Base-by-base conservation (phyloP, 139 green algal species). In the Yamagishiella unicocca region DNA sequence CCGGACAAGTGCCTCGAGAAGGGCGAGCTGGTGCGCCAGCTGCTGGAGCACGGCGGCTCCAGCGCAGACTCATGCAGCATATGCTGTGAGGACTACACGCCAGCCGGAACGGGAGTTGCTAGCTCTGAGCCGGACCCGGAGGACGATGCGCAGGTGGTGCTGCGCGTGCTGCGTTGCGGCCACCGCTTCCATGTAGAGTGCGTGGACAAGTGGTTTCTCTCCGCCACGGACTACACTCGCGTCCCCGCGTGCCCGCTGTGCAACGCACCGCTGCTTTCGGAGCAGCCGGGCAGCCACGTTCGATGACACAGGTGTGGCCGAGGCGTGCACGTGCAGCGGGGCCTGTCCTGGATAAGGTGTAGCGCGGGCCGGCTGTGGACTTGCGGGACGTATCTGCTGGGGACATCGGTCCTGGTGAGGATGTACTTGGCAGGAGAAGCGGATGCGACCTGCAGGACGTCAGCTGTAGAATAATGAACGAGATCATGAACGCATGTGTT, bases 181-280 rank as follows among this genome's bases (percentile, higher is more conserved):
- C 93, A 96, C 84, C 61, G 83, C 6, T 96, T 92, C 84, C 93
- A 96, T 83, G 64, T 94, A 35, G 93, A 95, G 85, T 96, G 94
- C 70, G 81, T 96, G 40, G 93, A 96, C 80, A 73, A 79, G 33
- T 96, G 94, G 94, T 85, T 95, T 27, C 83, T 96, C 10, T 83
- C 42, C 31, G 70, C 70, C 6, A 93, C 91, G 19, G 94, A 96
- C 40, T 96, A 93, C 78, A 83, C 71, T 10, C 87, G 93, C 17
- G 61, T 74, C 8, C 83, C 92, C 0, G 91, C 92, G 0, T 96
- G 93, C 61, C 93, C 93, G 43, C 87, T 95, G 14, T 96, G 93
- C 90, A 95, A 93, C 45, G 62, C 87, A 19, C 62, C 87, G 73
- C 83, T 95, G n/a, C 43, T 89, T 4, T 7, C n/a, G 19, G n/a